These are phyloP conservation scores for Zygoascus biomembranicola DNA, from an alignment of 805 yeast genomes.

Conservation along the genomic window DNA sequence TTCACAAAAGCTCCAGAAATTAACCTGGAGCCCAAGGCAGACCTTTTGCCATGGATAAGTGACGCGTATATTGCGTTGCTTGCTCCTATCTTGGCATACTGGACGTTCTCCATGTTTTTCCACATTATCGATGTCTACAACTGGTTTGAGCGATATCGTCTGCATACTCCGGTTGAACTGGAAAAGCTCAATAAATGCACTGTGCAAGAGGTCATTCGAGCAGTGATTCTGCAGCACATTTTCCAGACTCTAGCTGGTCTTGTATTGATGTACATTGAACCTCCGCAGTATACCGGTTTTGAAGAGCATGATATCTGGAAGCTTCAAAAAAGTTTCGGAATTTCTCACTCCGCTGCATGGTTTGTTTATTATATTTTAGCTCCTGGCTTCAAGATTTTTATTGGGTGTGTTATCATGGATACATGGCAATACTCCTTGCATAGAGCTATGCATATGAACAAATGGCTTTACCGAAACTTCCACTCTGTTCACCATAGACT, in stretches of 20 bases:
- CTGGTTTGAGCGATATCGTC: conserved; percentile 74
- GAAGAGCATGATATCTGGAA: conserved; percentile 43
- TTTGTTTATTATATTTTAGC: conserved; percentile 54
- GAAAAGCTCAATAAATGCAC: conserved; percentile 66
- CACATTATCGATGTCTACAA: conserved; percentile 66
- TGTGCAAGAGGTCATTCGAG: conserved; percentile 59
- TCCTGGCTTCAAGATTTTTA: conserved; percentile 45
- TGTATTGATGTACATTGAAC: conserved; percentile 47
- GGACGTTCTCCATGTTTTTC: conserved; percentile 69
- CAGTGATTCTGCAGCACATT: conserved; percentile 77
- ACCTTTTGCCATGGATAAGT: conserved; percentile 46
- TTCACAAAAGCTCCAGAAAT: conserved; percentile 5
- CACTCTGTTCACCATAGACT: conserved; percentile 93
- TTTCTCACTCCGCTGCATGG: conserved; percentile 32
- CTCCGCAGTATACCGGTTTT: conserved; percentile 38
- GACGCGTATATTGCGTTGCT: conserved; percentile 67
- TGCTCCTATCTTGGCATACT: conserved; percentile 75
- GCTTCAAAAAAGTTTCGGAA: conserved; percentile 31
- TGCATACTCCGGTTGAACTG: conserved; percentile 89
- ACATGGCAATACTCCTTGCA: conserved; percentile 95
- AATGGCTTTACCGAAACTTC: conserved; percentile 63
- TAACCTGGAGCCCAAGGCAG: conserved; percentile 1
- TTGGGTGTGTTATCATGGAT: conserved; percentile 73
- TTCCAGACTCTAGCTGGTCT: conserved; percentile 72
- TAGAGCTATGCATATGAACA: conserved; percentile 79